phyloP scores from a whole-genome alignment of 2,329 filamentous ascomycete species.

The Davidsoniella eucalypti region DNA sequence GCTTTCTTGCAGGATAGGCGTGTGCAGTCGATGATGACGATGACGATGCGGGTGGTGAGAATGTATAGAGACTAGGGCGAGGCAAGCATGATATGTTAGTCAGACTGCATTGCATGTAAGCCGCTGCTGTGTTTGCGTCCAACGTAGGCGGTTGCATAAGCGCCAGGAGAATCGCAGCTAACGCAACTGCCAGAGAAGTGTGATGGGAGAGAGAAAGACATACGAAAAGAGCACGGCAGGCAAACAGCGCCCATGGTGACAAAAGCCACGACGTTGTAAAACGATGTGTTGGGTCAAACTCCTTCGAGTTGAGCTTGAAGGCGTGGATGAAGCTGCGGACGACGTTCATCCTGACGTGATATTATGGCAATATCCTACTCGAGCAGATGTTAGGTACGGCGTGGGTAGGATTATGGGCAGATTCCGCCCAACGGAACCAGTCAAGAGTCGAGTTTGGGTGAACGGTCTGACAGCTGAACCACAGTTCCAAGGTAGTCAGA shows the following conservation, averaged over 20 bases:
- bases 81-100: not conserved
- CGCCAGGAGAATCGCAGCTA: too few relatives aligned
- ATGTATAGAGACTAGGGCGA: conserved; percentile 43
- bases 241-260: conserved; percentile 45
- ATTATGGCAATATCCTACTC: not conserved
- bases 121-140: not conserved
- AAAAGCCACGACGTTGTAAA: conserved; percentile 73
- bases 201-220: conserved; percentile 16
- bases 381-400: too few relatives aligned
- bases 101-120: not conserved
- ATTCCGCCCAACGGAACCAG: too few relatives aligned
- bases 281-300: conserved; percentile 42
- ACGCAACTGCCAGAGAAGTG: not conserved
- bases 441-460: too few relatives aligned
- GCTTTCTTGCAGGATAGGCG: conserved; percentile 29
- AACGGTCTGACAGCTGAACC: too few relatives aligned
- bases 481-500: too few relatives aligned
- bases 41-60: conserved; percentile 52
- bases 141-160: not conserved
- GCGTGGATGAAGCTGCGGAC: conserved; percentile 11
- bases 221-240: conserved; percentile 37
- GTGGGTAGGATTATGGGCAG: too few relatives aligned
- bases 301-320: conserved; percentile 25
- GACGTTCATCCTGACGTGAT: not conserved
- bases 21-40: conserved; percentile 47